Evolutionary conservation across 2,329 filamentous ascomycete genomes (phyloP), one percentile per base, ranked within the genome.

Genomic region (Pyrenophora teres): DNA sequence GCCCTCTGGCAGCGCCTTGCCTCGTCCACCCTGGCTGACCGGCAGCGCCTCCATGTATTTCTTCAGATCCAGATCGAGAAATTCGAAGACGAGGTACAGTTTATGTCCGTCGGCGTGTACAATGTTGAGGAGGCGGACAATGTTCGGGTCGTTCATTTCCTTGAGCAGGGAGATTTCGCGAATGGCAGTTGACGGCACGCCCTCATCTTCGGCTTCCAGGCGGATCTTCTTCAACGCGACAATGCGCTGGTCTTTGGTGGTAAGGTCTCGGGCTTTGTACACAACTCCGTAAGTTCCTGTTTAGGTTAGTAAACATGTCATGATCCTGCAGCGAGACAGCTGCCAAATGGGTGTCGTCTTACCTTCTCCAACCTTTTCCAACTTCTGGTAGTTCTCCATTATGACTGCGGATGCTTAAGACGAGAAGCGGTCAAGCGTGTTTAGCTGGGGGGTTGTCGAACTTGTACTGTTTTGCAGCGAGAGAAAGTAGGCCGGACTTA

Each of bases 291-390:
- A 96, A 13, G 92, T 96, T 68, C 92, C 92, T 96, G 57, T 7
- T 13, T n/a, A 15, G 9, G n/a, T 65, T 23, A 64, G 55, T 27
- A 42, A 33, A 18, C 12, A 16, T 15, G n/a, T 27, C 18, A 21
- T 13, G 38, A 18, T n/a, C n/a, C n/a, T n/a, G n/a, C n/a, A 33
- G 35, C 3, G 15, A 15, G n/a, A 3, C 7, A 10, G 12, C 2
- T 42, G 3, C 42, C 13, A 3, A 1, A 21, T 18, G 12, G 0
- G 47, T 25, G 6, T n/a, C 10, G 6, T 27, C 63, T 67, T 78
- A 94, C 92, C 92, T 84, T 96, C 92, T 76, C 92, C 92, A 69
- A 96, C 92, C 82, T 96, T 96, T 80, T 96, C 92, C 70, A 96
- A 84, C 80, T 95, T 95, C 78, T 96, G 90, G 76, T 96, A 96